A percentile compares a stretch with the other conserved stretches of the same genome.
Conservation (phyloP, 371 early-diverging fungal genomes). For the Rhizopus sp. region DNA sequence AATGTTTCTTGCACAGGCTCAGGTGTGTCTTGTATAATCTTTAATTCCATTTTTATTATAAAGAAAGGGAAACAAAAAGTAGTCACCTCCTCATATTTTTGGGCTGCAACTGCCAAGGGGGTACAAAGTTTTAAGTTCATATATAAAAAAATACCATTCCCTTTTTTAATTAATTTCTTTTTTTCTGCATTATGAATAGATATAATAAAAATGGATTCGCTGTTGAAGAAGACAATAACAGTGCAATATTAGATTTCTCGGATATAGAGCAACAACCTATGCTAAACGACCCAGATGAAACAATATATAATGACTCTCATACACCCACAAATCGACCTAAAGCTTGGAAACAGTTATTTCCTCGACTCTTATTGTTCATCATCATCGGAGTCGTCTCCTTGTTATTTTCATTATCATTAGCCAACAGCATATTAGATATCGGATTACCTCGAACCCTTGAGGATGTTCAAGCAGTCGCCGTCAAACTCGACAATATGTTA, state of each 20-base stretch:
- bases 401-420: slow-evolving; percentile 34
- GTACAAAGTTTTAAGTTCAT: not conserved
- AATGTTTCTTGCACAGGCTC: slow-evolving; percentile 25
- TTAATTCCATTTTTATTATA: not conserved
- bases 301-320: slow-evolving; percentile 20
- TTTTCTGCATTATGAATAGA: slow-evolving; percentile 7
- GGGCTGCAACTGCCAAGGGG: too few species aligned
- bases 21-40: not conserved
- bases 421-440: slow-evolving; percentile 38
- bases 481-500: slow-evolving; percentile 37
- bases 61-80: not conserved
- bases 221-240: not conserved
- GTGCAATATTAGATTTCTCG: not conserved
- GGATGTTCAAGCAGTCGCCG: slow-evolving; percentile 39
- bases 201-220: slow-evolving; percentile 1
- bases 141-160: slow-evolving; percentile 1
- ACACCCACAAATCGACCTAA: slow-evolving; percentile 5
- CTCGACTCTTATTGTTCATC: slow-evolving; percentile 35
- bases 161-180: slow-evolving; percentile 4
- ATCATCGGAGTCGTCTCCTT: slow-evolving; percentile 39
- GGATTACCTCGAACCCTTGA: slow-evolving; percentile 43
- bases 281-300: slow-evolving; percentile 26
- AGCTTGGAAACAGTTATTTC: slow-evolving; percentile 30
- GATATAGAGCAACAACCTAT: not conserved
- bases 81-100: too few species aligned